Base-by-base conservation (phyloP, 2,329 filamentous ascomycete species). In the Zymoseptoria tritici region DNA sequence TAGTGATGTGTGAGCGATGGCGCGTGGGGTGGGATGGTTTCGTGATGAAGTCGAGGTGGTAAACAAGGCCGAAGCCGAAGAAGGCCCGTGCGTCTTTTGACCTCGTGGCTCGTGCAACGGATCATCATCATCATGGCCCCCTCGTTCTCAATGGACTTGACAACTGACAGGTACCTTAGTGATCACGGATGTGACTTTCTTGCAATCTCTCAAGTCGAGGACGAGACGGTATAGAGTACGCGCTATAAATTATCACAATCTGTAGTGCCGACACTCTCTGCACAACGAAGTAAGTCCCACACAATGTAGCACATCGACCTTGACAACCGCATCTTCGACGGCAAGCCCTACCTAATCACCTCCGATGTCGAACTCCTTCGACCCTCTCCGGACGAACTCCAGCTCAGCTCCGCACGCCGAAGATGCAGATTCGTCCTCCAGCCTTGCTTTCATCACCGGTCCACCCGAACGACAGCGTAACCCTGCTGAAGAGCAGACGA, bases 381-480 rank as follows among this genome's bases (percentile, higher is more conserved):
- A 42, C 11, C 36, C 9, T 42, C 36, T 42, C 36, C 16, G 11
- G 9, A 42, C 13, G 26, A n/a, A 46, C 36, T 46, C 52, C 22
- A 29, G 3, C 52, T 74, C 67, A 79, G 69, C 72, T 75, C 55
- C 76, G 76, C 31, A 78, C 74, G 9, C 76, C 75, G 53, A 81
- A 66, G n/a, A 73, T 66, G 60, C 71, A 73, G 16, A 73, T 66
- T 50, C 70, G 60, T 4, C 69, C 70, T 20, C 70, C 71, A 46
- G 69, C 68, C 36, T 64, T 67, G 51, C 61, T 68, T 57, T 68
- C 69, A 51, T 71, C 67, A 3, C 68, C 69, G 19, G 75, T 76
- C 79, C 83, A 81, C 1, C 81, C 83, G 67, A 86, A 83, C 4
- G 80, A 75, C 65, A 86, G 63, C 16, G 79, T 83, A 8, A 84